Percentiles rank a stretch among this genome's conserved stretches.
Conservation (phyloP, 306 rosid genomes). For the Vigna hirtella region DNA sequence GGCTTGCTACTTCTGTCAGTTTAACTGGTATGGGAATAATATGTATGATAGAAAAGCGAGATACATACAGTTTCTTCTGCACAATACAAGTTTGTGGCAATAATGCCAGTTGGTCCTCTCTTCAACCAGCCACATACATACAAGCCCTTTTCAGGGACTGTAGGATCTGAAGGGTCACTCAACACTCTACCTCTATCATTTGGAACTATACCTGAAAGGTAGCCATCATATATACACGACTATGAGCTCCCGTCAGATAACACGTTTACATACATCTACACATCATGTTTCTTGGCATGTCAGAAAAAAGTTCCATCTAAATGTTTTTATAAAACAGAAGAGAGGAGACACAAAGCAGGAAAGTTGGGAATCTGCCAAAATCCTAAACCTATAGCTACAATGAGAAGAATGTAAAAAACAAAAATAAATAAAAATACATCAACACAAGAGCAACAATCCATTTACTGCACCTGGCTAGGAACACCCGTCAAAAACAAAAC, state of each 20-base stretch:
- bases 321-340: background rate
- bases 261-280: constrained; percentile 11
- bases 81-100: constrained; percentile 87
- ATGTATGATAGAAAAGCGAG: constrained; percentile 35
- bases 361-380: constrained; percentile 17
- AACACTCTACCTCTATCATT: constrained; percentile 81
- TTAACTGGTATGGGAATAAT: constrained; percentile 24
- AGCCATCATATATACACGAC: constrained; percentile 21
- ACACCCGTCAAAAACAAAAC: constrained; percentile 13
- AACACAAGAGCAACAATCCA: constrained; percentile 3
- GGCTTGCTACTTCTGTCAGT: constrained; percentile 16
- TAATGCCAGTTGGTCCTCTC: constrained; percentile 98
- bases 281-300: constrained; percentile 5
- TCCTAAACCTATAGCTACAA: constrained; percentile 13
- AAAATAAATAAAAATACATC: constrained; percentile 24
- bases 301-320: background rate
- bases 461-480: background rate
- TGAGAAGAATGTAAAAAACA: background rate
- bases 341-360: background rate
- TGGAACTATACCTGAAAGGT: constrained; percentile 80
- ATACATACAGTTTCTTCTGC: constrained; percentile 89
- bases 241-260: constrained; percentile 29
- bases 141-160: constrained; percentile 71
- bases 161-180: constrained; percentile 51
- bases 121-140: constrained; percentile 97